Evolutionary conservation across 768 basidiomycete species (phyloP), one percentile per base, ranked within the genome.

Genomic region (Panaeolus cyanescens): DNA sequence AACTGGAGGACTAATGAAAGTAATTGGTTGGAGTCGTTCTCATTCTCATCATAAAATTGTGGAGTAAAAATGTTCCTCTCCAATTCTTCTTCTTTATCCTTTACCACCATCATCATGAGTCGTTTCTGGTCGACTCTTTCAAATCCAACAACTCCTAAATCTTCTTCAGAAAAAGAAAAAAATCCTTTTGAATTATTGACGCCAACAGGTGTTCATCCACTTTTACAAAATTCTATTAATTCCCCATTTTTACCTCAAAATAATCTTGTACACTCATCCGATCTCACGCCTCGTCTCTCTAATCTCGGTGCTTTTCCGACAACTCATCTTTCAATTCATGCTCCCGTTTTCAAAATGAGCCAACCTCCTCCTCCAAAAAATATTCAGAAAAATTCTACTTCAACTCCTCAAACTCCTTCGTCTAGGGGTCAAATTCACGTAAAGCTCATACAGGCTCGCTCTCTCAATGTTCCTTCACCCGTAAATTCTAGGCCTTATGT

Each of bases 381-480:
- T 56, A 55, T 66, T 63, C 69, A 22, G 64, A 67, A 54, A 67
- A 68, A 15, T 62, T 70, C 57, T 65, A 69, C 32, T 62, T 72
- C 4, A 60, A 70, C 32, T 63, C 80, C 30, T 71, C 80, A 34
- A 68, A 62, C 75, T 56, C 64, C 74, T 61, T 55, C 73, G 58
- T 80, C 82, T 25, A 78, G 70, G 54, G 92, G 92, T 62, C 94
- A 95, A 76, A 90, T 99, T 58, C 93, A 93, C 69, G 91, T 99
- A 76, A 99, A 99, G 77, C 87, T 99, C 72, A 94, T 99, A 75
- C 88, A 90, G 65, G 97, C 93, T 12, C 86, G 93, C 54, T 85
- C 84, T 9, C 89, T 99, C 72, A 88, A 88, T 64, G 89, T 95
- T 56, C 7, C 45, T 50, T 82, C 82, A 42, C 83, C 87, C 13